Base-by-base conservation (phyloP, 805 yeast genomes). In the Pichia rugopelliculosa region DNA sequence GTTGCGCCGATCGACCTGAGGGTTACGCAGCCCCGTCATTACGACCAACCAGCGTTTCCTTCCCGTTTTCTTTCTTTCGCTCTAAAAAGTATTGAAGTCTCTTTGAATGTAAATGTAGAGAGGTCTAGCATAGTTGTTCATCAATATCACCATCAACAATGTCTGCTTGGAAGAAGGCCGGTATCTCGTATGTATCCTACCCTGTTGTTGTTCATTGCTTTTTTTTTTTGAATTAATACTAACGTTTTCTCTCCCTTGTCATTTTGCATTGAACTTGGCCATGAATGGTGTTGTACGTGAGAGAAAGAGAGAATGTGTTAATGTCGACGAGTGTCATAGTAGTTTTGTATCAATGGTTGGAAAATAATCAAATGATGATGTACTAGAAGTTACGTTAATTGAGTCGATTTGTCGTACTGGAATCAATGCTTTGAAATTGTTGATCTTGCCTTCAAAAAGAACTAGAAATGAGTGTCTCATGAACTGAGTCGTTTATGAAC, bases 81-180 rank as follows among this genome's bases (percentile, higher is more conserved):
- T 15, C 17, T 30, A 30, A 15, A 30, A 30, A 30, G 34, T 30
- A 18, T 30, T 30, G 34, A 30, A 30, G 34, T 30, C 18, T 30
- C n/a, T n/a, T n/a, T 30, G 18, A 7, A 3, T 30, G 18, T 6
- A 30, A 6, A n/a, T 6, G 6, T 6, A 15, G 10, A n/a, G 17
- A 13, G 7, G 10, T 30, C 15, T 10, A 13, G 10, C 6, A n/a
- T 30, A 30, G 15, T n/a, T 30, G 3, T 30, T 18, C 3, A 11
- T 18, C 20, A 25, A 1, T 27, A n/a, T 12, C 21, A 6, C 37
- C 39, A 41, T 42, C 48, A 53, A 66, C 46, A 50, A 76, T 76
- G 82, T 68, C 82, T 56, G 65, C 74, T 57, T 79, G 82, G 82
- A 77, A 78, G 72, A 76, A 78, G 66, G 83, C 82, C 59, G 84